Conservation (phyloP, 1,139 yeast species). For the Blastobotrys indianensis region DNA sequence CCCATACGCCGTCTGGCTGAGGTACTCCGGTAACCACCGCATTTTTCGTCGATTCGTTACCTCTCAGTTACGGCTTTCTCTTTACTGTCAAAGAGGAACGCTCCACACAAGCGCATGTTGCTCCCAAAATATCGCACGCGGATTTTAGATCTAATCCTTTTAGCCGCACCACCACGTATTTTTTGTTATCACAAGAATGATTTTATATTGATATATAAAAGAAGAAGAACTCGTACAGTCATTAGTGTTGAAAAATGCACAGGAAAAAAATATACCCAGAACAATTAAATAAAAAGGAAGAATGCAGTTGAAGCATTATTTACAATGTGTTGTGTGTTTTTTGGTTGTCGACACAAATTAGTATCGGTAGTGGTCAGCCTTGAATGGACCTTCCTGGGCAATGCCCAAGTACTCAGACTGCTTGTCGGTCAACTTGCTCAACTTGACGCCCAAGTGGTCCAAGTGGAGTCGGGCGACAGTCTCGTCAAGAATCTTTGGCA, state of each 20-base stretch:
- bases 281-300: slow-evolving; percentile 10
- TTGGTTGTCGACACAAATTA: no score
- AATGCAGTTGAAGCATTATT: slow-evolving; percentile 26
- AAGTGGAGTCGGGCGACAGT: slow-evolving; percentile 98
- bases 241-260: slow-evolving; percentile 15
- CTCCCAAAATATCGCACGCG: slow-evolving; percentile 5
- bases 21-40: slow-evolving; percentile 23
- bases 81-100: not conserved
- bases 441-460: slow-evolving; percentile 88
- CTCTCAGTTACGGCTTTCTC: not conserved
- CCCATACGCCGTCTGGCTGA: slow-evolving; percentile 27
- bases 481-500: slow-evolving; percentile 98
- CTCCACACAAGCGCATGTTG: not conserved
- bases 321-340: slow-evolving; percentile 3
- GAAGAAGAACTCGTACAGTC: slow-evolving; percentile 9
- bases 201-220: slow-evolving; percentile 2
- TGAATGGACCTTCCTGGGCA: slow-evolving; percentile 94
- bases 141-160: not conserved
- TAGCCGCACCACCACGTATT: not conserved
- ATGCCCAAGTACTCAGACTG: slow-evolving; percentile 97
- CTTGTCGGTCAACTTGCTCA: slow-evolving; percentile 66
- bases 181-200: not conserved
- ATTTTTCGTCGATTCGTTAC: not conserved
- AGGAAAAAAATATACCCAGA: no score
- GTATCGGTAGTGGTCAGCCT: slow-evolving; percentile 98